Conservation (phyloP, 768 basidiomycete species). For the Russula emetica region DNA sequence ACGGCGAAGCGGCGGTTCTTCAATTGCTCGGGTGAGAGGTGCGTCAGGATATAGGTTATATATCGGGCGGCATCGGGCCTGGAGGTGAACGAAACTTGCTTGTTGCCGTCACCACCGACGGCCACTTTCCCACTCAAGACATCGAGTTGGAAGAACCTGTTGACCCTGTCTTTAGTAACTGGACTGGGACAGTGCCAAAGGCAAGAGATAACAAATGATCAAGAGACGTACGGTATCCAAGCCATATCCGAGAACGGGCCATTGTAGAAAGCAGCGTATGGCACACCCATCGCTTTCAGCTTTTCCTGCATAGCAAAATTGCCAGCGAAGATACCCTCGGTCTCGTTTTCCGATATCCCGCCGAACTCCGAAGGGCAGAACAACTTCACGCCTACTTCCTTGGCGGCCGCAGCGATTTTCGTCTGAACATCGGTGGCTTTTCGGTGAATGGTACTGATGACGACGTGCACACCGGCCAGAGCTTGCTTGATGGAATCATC, state of each 20-base stretch:
- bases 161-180: neutral
- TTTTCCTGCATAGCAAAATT: constrained; percentile 10
- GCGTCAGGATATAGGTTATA: constrained; percentile 26
- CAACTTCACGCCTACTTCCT: constrained; percentile 32
- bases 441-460: constrained; percentile 22
- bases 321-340: constrained; percentile 11
- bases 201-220: neutral
- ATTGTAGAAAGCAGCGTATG: constrained; percentile 26
- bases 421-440: constrained; percentile 23
- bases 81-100: constrained; percentile 23
- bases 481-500: constrained; percentile 17
- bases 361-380: constrained; percentile 36
- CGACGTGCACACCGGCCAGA: constrained; percentile 18
- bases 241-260: constrained; percentile 22
- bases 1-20: constrained; percentile 15
- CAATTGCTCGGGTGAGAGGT: constrained; percentile 17
- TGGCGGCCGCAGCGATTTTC: constrained; percentile 27
- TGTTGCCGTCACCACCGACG: constrained; percentile 24
- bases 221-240: constrained; percentile 15
- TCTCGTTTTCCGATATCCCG: constrained; percentile 18
- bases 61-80: constrained; percentile 29
- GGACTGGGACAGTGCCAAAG: neutral
- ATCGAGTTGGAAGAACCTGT: constrained; percentile 20
- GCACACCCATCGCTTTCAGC: constrained; percentile 18
- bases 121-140: constrained; percentile 22